These are phyloP conservation scores for Ramularia endophylla DNA, from an alignment of 2,329 filamentous ascomycete species.

Conservation along the genomic window DNA sequence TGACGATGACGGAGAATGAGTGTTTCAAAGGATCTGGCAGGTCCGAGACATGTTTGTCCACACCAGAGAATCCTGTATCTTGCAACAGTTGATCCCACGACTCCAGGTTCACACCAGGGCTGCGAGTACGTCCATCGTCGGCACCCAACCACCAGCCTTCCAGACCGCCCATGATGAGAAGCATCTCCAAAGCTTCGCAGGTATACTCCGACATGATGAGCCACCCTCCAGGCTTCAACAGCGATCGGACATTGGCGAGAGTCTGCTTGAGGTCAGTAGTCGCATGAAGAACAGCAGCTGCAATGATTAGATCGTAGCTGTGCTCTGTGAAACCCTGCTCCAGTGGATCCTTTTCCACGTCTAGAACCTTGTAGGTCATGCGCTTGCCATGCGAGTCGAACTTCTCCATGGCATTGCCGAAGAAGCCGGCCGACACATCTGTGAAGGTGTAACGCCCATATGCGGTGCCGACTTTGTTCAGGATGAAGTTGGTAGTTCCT, in stretches of 20 bases:
- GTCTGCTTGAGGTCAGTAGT: conserved; percentile 17
- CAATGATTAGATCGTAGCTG: conserved; percentile 25
- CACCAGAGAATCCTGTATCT: conserved; percentile 31
- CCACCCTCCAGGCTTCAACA: conserved; percentile 25
- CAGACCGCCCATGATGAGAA: conserved; percentile 6
- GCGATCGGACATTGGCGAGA: conserved; percentile 18
- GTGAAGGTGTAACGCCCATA: conserved; percentile 44
- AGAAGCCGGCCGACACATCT: conserved; percentile 40
- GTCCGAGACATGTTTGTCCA: conserved; percentile 20
- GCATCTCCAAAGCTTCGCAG: conserved; percentile 5
- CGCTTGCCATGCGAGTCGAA: conserved; percentile 5
- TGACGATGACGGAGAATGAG: conserved; percentile 14
- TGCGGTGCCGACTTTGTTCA: conserved; percentile 26
- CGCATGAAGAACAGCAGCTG: conserved; percentile 23
- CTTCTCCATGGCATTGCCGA: conserved; percentile 30
- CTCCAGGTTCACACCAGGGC: conserved; percentile 21
- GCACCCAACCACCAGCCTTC: conserved; percentile 5
- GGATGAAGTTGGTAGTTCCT: conserved; percentile 38
- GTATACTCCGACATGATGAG: conserved; percentile 22
- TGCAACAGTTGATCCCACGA: conserved; percentile 32
- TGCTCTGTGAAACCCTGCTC: conserved; percentile 31
- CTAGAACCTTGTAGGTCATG: conserved; percentile 25
- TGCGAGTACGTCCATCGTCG: conserved; percentile 23
- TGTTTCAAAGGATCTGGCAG: conserved; percentile 10
- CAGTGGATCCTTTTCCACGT: conserved; percentile 29